These are phyloP conservation scores for Draba incana DNA, from an alignment of 345 rosid genomes.

Conservation along the genomic window DNA sequence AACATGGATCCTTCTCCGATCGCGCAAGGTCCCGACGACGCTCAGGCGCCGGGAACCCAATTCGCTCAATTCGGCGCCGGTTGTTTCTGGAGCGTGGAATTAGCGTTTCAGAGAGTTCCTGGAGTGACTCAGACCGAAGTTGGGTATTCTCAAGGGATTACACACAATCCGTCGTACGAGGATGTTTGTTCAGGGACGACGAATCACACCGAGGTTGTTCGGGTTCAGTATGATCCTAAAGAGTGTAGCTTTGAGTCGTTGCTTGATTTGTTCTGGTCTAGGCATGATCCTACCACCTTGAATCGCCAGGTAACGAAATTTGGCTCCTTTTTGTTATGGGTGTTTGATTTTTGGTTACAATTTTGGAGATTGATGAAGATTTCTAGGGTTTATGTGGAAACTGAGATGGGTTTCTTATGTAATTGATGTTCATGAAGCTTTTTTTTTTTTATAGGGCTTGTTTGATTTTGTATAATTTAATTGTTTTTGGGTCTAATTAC, in stretches of 20 bases:
- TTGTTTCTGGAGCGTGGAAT: conserved; percentile 93
- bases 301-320: conserved; percentile 73
- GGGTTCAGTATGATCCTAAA: conserved; percentile 90
- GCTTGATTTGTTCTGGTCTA: conserved; percentile 79
- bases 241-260: conserved; percentile 64
- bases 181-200: conserved; percentile 75
- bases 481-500: neutral
- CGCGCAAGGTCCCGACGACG: conserved; percentile 68
- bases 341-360: neutral
- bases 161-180: conserved; percentile 68
- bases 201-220: conserved; percentile 72
- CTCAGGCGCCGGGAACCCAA: conserved; percentile 72
- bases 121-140: conserved; percentile 84
- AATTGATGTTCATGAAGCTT: neutral
- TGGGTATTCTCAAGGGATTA: conserved; percentile 70
- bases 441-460: neutral
- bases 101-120: conserved; percentile 78
- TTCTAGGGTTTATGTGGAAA: conserved; percentile 10
- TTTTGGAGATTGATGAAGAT: neutral
- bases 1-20: conserved; percentile 61
- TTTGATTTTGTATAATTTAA: neutral
- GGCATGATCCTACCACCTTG: conserved; percentile 88
- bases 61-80: conserved; percentile 91
- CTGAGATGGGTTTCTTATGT: conserved; percentile 1
- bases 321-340: conserved; percentile 26